A percentile compares a stretch with the other conserved stretches of the same genome.
Conservation (phyloP, 495 filamentous ascomycete species). For the Trichoderma asperelloides region DNA sequence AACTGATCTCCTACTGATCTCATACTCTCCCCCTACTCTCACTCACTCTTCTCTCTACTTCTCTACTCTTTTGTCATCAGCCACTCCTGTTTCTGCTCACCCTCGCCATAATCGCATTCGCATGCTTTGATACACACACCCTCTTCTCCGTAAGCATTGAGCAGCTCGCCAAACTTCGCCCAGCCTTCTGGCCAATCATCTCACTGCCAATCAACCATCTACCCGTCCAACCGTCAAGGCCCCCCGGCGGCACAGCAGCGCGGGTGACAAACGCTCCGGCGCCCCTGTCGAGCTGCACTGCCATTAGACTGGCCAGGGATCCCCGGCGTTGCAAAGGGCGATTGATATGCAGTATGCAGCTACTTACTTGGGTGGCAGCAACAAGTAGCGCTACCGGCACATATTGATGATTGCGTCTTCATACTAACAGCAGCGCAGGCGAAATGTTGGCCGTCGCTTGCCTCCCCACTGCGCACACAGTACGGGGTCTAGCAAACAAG, state of each 20-base stretch:
- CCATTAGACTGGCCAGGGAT: neutral
- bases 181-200: neutral
- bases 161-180: neutral
- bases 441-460: neutral
- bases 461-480: neutral
- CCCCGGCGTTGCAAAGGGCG: too few species aligned
- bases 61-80: too few species aligned
- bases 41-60: too few species aligned
- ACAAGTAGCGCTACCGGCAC: too few species aligned
- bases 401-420: neutral
- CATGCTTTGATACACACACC: neutral
- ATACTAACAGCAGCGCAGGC: too few species aligned
- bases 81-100: too few species aligned
- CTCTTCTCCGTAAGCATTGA: neutral
- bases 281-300: neutral
- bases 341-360: too few species aligned
- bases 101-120: too few species aligned
- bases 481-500: neutral
- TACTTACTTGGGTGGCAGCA: too few species aligned
- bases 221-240: neutral
- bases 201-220: neutral
- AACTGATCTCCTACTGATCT: too few species aligned
- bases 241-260: neutral
- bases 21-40: too few species aligned
- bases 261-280: neutral